Conservation (phyloP, 169 alveolate species). For the Plasmodium vivax region DNA sequence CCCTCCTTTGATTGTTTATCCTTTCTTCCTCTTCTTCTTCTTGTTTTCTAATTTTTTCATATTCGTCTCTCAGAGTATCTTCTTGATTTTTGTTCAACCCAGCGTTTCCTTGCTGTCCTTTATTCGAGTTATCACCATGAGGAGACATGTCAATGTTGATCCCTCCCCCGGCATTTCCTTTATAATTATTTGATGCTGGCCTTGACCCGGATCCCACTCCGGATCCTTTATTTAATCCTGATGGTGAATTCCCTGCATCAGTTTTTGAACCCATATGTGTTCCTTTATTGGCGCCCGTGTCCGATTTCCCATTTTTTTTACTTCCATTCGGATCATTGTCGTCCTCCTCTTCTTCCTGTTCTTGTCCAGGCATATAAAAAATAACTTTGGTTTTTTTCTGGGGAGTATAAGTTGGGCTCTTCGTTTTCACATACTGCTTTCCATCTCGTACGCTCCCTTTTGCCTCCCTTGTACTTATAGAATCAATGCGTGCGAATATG, state of each 20-base stretch:
- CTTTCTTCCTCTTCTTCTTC: conserved; percentile 42
- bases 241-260: conserved; percentile 4
- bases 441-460: neutral
- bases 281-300: neutral
- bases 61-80: conserved; percentile 37
- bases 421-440: neutral
- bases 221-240: conserved; percentile 34
- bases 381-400: conserved; percentile 47
- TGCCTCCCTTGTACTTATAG: neutral
- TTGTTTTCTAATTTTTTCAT: conserved; percentile 44
- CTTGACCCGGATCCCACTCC: conserved; percentile 22
- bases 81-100: conserved; percentile 12
- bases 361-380: conserved; percentile 57
- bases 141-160: conserved; percentile 7
- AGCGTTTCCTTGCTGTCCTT: neutral
- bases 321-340: neutral
- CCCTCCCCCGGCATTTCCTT: neutral
- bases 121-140: conserved; percentile 11
- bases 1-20: conserved; percentile 42
- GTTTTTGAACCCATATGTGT: neutral
- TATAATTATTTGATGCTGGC: conserved; percentile 16
- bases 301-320: neutral
- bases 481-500: conserved; percentile 18
- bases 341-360: neutral
- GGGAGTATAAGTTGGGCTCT: conserved; percentile 44